A percentile compares a stretch with the other conserved stretches of the same genome.
Conservation (phyloP, 768 basidiomycete species). For the Collybia mongolica region DNA sequence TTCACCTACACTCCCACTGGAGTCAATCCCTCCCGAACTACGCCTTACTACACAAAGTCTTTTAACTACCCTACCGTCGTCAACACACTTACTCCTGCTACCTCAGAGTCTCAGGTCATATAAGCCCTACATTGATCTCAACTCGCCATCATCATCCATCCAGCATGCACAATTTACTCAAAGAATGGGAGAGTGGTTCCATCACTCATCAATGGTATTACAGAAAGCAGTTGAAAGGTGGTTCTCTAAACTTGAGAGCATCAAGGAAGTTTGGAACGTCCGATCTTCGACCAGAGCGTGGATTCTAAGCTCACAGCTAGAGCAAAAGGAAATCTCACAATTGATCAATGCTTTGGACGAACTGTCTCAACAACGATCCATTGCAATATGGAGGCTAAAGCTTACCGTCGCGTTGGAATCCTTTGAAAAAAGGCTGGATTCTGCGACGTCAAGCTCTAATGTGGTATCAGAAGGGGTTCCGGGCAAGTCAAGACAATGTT, state of each 20-base stretch:
- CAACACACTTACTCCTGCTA: conserved; percentile 77
- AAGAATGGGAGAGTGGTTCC: conserved; percentile 66
- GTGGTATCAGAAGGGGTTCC: not conserved
- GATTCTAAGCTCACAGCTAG: conserved; percentile 44
- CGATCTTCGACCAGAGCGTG: conserved; percentile 49
- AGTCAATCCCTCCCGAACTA: conserved; percentile 46
- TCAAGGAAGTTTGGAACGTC: conserved; percentile 74
- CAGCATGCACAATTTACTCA: conserved; percentile 39
- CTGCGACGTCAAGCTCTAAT: conserved; percentile 33
- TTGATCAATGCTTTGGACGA: conserved; percentile 51
- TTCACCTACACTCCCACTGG: conserved; percentile 18
- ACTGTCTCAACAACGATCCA: conserved; percentile 51
- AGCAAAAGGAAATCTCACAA: conserved; percentile 41
- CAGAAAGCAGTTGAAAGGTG: conserved; percentile 47
- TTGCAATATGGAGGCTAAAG: conserved; percentile 55
- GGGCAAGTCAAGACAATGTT: too few species aligned
- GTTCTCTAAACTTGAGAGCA: conserved; percentile 56
- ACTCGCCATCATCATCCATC: conserved; percentile 54
- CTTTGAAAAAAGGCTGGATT: conserved; percentile 43
- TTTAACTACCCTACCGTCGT: conserved; percentile 74
- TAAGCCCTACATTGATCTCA: conserved; percentile 81
- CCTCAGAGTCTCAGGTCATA: conserved; percentile 72
- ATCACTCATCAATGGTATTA: conserved; percentile 45
- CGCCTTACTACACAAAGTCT: conserved; percentile 66
- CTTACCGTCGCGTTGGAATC: conserved; percentile 41